phyloP scores from a whole-genome alignment of 129 eudicot genomes.

The Heracleum sosnowskyi region DNA sequence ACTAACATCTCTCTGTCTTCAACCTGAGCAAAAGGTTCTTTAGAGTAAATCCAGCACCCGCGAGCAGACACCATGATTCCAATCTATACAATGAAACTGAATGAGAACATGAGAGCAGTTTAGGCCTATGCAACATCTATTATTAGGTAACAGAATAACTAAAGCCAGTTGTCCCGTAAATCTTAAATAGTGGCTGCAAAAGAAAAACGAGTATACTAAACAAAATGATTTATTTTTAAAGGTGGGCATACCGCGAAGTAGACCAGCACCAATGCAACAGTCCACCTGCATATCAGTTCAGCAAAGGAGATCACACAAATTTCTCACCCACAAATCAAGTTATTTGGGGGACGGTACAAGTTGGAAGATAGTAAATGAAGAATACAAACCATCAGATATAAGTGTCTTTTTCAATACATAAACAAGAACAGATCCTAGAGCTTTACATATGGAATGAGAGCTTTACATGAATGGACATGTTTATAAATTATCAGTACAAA shows the following conservation, averaged over 20 bases:
- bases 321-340: neutral
- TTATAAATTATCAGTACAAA: neutral
- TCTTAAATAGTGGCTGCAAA: neutral
- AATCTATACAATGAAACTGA: constrained; percentile 37
- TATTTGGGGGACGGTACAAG: neutral
- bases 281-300: constrained; percentile 59
- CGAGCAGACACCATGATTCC: constrained; percentile 56
- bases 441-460: neutral
- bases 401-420: neutral
- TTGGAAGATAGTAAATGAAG: neutral
- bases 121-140: neutral
- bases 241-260: constrained; percentile 68
- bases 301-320: neutral
- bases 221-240: neutral
- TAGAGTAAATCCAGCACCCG: constrained; percentile 55
- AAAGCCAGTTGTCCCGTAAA: neutral
- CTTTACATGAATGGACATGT: too few species aligned
- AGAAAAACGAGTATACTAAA: neutral
- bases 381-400: neutral
- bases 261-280: constrained; percentile 51
- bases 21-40: constrained; percentile 14
- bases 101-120: neutral
- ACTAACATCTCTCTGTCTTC: constrained; percentile 37
- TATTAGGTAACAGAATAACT: neutral
- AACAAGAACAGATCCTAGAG: neutral